phyloP scores from a whole-genome alignment of 1,139 yeast genomes.

The Magnusiomyces fungicola region DNA sequence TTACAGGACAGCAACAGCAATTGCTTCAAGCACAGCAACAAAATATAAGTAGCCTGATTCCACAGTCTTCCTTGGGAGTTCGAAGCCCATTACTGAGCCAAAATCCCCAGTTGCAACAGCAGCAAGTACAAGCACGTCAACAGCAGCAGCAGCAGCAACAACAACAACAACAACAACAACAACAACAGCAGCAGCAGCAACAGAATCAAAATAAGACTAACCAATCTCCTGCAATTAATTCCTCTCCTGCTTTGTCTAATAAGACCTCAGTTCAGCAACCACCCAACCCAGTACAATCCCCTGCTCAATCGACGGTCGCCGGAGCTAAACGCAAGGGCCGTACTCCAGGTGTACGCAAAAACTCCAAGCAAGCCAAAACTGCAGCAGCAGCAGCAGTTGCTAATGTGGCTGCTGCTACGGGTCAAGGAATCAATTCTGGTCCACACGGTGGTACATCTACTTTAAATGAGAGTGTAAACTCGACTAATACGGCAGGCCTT shows the following conservation, averaged over 20 bases:
- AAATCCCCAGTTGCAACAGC: constrained; percentile 4
- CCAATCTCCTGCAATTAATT: background rate
- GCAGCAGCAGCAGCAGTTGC: background rate
- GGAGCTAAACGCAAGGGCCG: constrained; percentile 3
- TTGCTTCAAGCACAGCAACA: background rate
- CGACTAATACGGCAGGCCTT: too few species aligned
- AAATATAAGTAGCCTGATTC: background rate
- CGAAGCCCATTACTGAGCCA: background rate
- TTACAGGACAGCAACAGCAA: background rate
- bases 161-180: constrained; percentile 5
- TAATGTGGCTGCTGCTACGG: background rate
- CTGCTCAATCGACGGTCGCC: background rate
- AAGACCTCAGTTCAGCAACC: too few species aligned
- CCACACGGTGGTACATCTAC: background rate
- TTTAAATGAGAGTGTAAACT: background rate
- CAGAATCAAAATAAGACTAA: background rate
- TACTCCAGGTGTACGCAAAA: constrained; percentile 1
- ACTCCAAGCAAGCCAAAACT: background rate
- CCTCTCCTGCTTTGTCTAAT: background rate
- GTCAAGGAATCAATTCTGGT: too few species aligned
- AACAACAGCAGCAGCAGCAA: background rate
- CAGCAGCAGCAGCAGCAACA: background rate
- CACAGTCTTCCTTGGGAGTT: background rate
- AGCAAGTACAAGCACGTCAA: background rate
- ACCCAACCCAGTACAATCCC: background rate